Percentiles rank a stretch among this genome's conserved stretches.
These are phyloP conservation scores for Saccharomycopsis microspora DNA, from an alignment of 805 yeast genomes.

Conservation along the genomic window DNA sequence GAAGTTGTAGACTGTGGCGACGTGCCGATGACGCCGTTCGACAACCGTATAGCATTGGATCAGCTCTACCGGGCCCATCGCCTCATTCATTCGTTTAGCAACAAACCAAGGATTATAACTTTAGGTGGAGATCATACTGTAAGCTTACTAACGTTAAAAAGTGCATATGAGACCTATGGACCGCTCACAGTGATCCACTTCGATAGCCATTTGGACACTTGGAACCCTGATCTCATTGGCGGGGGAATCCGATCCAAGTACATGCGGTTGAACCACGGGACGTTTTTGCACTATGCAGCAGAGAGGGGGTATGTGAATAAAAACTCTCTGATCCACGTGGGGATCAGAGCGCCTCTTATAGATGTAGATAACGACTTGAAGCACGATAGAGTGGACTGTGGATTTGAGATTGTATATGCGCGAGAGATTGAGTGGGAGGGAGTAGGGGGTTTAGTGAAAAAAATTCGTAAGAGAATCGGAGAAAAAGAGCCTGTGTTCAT, in stretches of 20 bases:
- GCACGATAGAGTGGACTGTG: slow-evolving; percentile 33
- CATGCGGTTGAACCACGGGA: slow-evolving; percentile 50
- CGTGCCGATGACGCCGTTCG: slow-evolving; percentile 51
- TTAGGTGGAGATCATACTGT: slow-evolving; percentile 56
- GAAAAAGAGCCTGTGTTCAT: slow-evolving; percentile 28
- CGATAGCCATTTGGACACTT: slow-evolving; percentile 59
- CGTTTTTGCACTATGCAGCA: slow-evolving; percentile 54
- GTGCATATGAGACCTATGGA: slow-evolving; percentile 36
- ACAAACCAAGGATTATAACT: slow-evolving; percentile 33
- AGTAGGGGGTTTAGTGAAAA: slow-evolving; percentile 23
- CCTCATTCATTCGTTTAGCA: slow-evolving; percentile 31
- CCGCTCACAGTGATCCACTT: slow-evolving; percentile 44
- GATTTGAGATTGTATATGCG: slow-evolving; percentile 33
- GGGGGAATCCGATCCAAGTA: slow-evolving; percentile 43
- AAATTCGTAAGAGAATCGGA: slow-evolving; percentile 23
- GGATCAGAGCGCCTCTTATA: slow-evolving; percentile 49
- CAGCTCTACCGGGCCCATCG: slow-evolving; percentile 44
- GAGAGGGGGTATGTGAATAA: slow-evolving; percentile 45
- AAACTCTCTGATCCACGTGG: slow-evolving; percentile 42
- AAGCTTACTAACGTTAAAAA: slow-evolving; percentile 37
- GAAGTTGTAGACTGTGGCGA: slow-evolving; percentile 48
- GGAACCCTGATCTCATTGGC: slow-evolving; percentile 41
- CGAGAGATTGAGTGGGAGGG: slow-evolving; percentile 34
- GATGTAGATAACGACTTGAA: slow-evolving; percentile 33
- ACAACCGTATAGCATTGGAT: slow-evolving; percentile 42